These are phyloP conservation scores for Stellera chamaejasme DNA, from an alignment of 345 rosid genomes.

Conservation along the genomic window DNA sequence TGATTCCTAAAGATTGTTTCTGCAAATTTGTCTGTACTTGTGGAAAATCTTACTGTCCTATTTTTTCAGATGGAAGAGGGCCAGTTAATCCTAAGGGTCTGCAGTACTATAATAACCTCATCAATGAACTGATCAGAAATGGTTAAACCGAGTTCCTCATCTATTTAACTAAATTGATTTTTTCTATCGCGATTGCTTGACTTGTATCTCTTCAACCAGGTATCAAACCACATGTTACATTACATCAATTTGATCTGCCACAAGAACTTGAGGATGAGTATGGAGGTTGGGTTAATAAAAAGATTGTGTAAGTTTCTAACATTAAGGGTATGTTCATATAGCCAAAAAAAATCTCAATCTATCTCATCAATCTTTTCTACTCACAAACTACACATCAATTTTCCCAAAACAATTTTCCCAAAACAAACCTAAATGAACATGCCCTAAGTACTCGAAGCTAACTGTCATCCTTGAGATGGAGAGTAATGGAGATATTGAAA, in stretches of 20 bases:
- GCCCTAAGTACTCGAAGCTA: neutral
- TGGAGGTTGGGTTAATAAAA: conserved; percentile 56
- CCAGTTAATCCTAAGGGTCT: conserved; percentile 50
- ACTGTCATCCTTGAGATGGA: neutral
- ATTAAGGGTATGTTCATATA: too few relatives aligned
- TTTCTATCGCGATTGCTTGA: neutral
- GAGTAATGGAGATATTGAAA: neutral
- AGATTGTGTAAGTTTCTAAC: conserved; percentile 33
- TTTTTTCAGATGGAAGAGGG: conserved; percentile 53
- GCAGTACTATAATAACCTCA: conserved; percentile 47
- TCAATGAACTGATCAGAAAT: conserved; percentile 36
- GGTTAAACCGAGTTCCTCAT: conserved; percentile 22
- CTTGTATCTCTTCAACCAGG: conserved; percentile 20
- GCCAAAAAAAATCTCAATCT: too few relatives aligned
- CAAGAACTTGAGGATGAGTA: conserved; percentile 65
- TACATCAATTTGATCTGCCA: conserved; percentile 53
- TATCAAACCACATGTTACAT: conserved; percentile 52
- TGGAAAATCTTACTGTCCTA: neutral
- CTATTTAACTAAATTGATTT: neutral
- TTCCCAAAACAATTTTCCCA: too few relatives aligned
- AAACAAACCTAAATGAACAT: too few relatives aligned
- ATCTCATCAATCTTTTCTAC: too few relatives aligned
- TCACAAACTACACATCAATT: too few relatives aligned
- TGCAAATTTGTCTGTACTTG: neutral
- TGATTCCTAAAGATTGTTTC: neutral